phyloP scores from a whole-genome alignment of 495 filamentous ascomycete species.

The Podospora fimiseda region DNA sequence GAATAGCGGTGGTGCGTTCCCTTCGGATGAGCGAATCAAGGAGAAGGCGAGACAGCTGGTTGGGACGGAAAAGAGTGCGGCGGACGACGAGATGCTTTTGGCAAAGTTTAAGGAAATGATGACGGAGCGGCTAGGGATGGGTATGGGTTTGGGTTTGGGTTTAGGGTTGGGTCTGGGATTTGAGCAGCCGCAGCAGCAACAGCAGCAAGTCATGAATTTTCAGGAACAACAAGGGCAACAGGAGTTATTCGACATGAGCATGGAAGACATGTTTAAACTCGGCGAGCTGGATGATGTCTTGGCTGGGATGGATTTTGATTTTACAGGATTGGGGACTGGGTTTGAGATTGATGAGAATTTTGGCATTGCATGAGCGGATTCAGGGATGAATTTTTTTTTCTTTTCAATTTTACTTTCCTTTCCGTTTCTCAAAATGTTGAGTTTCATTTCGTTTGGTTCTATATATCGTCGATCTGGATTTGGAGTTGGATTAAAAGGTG shows the following conservation, averaged over 20 bases:
- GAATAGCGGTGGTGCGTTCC: conserved; percentile 21
- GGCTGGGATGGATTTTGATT: conserved; percentile 32
- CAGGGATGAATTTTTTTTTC: too few relatives aligned
- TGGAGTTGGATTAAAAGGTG: too few relatives aligned
- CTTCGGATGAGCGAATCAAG: conserved; percentile 35
- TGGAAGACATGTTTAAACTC: conserved; percentile 24
- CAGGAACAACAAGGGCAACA: conserved; percentile 4
- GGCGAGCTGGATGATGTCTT: conserved; percentile 35
- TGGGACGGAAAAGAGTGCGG: conserved; percentile 34
- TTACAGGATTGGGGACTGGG: conserved; percentile 13
- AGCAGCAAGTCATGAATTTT: too few relatives aligned
- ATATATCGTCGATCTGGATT: too few relatives aligned
- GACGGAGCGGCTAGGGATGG: conserved; percentile 2
- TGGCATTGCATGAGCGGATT: conserved; percentile 23
- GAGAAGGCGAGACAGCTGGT: conserved; percentile 39
- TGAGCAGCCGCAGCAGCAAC: not conserved
- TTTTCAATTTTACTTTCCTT: too few relatives aligned
- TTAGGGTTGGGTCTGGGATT: not conserved
- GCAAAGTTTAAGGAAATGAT: conserved; percentile 43
- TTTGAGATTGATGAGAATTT: conserved; percentile 13
- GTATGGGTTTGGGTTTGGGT: not conserved
- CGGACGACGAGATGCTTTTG: conserved; percentile 43
- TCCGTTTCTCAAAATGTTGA: too few relatives aligned
- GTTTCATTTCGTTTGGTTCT: too few relatives aligned
- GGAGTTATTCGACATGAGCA: conserved; percentile 3